phyloP scores from a whole-genome alignment of 805 yeast genomes.

The Saccharomycopsis babjevae region DNA sequence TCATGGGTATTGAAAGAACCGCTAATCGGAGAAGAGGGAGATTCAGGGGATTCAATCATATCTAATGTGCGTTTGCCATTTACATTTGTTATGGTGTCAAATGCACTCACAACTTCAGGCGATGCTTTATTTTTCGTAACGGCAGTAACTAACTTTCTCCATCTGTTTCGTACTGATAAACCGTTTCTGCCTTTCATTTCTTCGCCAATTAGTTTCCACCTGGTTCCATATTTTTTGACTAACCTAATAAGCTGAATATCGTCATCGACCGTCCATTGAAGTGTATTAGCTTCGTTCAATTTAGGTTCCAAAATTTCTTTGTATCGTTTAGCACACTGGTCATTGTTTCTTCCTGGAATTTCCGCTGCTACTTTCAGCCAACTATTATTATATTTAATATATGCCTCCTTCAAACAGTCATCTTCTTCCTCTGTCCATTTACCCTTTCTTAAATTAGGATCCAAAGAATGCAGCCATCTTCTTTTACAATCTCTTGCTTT shows the following conservation, averaged over 20 bases:
- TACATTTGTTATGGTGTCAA: constrained; percentile 27
- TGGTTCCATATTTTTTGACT: constrained; percentile 68
- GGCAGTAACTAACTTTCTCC: constrained; percentile 78
- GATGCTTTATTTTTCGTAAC: constrained; percentile 60
- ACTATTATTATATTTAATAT: constrained; percentile 57
- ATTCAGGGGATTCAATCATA: neutral
- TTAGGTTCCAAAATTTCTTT: constrained; percentile 80
- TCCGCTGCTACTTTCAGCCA: constrained; percentile 79
- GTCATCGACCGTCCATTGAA: constrained; percentile 73
- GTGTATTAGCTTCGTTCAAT: constrained; percentile 57
- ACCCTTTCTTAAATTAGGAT: constrained; percentile 75
- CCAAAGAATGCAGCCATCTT: constrained; percentile 78
- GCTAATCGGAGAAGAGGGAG: neutral
- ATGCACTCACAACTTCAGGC: constrained; percentile 45
- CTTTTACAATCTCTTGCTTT: constrained; percentile 78
- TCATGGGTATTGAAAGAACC: neutral
- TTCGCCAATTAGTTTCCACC: constrained; percentile 74
- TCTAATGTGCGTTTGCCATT: neutral
- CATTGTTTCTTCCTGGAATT: constrained; percentile 82
- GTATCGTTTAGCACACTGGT: constrained; percentile 88
- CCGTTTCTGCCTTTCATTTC: constrained; percentile 75
- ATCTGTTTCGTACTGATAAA: constrained; percentile 81
- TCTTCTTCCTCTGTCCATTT: constrained; percentile 84
- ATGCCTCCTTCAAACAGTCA: constrained; percentile 50
- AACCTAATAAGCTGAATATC: constrained; percentile 59